phyloP scores from a whole-genome alignment of 139 green algal species.

The Mychonastes homosphaera region DNA sequence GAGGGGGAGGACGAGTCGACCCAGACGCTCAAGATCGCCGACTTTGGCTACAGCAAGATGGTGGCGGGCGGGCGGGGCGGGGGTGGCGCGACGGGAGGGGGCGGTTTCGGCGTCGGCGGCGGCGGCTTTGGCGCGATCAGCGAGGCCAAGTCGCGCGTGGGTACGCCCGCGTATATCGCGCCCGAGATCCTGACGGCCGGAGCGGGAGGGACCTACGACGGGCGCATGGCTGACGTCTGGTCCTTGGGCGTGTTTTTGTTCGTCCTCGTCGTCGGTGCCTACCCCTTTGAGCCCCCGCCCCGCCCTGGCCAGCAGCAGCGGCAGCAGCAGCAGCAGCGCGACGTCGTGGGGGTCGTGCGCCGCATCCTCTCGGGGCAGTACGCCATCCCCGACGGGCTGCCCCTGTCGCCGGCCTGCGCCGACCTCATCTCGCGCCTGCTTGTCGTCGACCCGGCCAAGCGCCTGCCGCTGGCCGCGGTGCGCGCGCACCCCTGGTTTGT shows the following conservation, averaged over 20 bases:
- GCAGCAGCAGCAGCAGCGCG: background rate
- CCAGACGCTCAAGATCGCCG: slow-evolving; percentile 93
- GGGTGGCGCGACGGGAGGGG: background rate
- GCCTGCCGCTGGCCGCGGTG: slow-evolving; percentile 78
- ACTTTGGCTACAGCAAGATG: slow-evolving; percentile 95
- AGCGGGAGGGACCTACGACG: slow-evolving; percentile 54
- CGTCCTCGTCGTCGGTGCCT: slow-evolving; percentile 95
- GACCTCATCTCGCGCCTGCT: slow-evolving; percentile 83
- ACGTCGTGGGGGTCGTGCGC: slow-evolving; percentile 29
- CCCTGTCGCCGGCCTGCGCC: slow-evolving; percentile 67
- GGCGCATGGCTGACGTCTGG: slow-evolving; percentile 95
- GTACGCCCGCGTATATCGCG: slow-evolving; percentile 98
- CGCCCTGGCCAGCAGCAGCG: slow-evolving; percentile 71
- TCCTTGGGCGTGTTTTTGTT: slow-evolving; percentile 96
- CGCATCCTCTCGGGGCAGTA: slow-evolving; percentile 87
- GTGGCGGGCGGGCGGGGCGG: background rate
- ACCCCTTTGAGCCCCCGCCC: slow-evolving; percentile 95
- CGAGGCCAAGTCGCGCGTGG: slow-evolving; percentile 96
- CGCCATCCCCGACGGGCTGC: slow-evolving; percentile 57
- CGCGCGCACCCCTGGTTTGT: slow-evolving; percentile 80
- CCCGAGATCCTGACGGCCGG: slow-evolving; percentile 43
- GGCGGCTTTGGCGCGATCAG: no score
- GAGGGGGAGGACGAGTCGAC: no score
- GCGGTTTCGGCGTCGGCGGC: no score
- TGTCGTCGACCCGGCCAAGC: slow-evolving; percentile 57